A percentile compares a stretch with the other conserved stretches of the same genome.
phyloP scores from a whole-genome alignment of 768 basidiomycete species.

The Leucocoprinus leucothites region DNA sequence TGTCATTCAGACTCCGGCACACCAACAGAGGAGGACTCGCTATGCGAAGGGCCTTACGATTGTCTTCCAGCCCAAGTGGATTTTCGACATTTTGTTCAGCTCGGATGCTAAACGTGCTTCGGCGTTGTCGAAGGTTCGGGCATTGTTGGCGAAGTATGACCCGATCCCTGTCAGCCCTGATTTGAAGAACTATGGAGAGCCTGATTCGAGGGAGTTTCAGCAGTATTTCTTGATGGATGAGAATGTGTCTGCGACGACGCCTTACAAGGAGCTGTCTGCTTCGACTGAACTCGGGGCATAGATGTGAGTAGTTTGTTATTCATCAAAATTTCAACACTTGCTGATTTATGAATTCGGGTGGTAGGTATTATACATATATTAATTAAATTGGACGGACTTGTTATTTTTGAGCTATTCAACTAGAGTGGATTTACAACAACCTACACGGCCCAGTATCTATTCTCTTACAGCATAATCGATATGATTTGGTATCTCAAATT shows the following conservation, averaged over 20 bases:
- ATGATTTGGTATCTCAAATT: too few species aligned
- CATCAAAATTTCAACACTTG: too few species aligned
- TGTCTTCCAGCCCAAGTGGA: neutral
- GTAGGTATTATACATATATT: too few species aligned
- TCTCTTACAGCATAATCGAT: too few species aligned
- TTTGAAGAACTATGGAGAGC: constrained; percentile 2
- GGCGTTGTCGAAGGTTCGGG: neutral
- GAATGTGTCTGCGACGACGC: neutral
- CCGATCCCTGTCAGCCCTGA: neutral
- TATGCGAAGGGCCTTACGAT: neutral
- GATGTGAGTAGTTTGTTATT: neutral
- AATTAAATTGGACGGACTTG: too few species aligned
- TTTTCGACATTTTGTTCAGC: neutral
- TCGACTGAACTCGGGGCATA: neutral
- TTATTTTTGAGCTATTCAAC: too few species aligned
- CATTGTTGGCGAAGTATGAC: neutral
- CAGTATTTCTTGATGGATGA: constrained; percentile 1
- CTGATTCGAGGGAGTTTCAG: constrained; percentile 1
- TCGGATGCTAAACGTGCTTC: neutral
- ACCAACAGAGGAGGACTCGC: neutral
- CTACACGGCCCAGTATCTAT: too few species aligned
- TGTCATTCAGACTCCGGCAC: neutral
- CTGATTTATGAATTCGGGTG: too few species aligned
- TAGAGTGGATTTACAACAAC: too few species aligned
- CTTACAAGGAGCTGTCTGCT: neutral